Evolutionary conservation across 2,329 filamentous ascomycete species (phyloP).

Genomic region (Ophiostoma sp.): DNA sequence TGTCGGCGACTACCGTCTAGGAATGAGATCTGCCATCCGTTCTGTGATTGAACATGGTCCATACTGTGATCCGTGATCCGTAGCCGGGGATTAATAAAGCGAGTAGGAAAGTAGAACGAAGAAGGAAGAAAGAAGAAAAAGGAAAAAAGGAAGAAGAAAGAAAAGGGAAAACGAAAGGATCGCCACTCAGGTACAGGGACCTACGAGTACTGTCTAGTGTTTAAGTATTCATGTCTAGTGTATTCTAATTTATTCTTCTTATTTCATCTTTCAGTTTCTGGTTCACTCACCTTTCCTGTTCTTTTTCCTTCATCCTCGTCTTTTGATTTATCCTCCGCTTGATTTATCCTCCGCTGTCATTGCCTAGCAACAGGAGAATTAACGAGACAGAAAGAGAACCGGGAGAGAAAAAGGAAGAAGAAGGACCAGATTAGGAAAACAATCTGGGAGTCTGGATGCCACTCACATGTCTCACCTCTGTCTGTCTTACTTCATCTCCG

Average conservation of each 20-base stretch:
- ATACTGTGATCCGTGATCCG: background rate
- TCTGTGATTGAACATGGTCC: too few species aligned
- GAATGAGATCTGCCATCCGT: background rate
- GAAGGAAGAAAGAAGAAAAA: background rate
- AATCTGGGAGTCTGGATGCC: background rate
- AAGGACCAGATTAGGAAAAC: background rate
- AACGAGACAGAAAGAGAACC: background rate
- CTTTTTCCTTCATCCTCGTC: background rate
- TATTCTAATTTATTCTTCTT: background rate
- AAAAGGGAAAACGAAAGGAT: background rate
- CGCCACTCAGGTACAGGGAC: slow-evolving; percentile 8
- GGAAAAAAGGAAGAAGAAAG: background rate
- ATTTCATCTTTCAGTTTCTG: background rate
- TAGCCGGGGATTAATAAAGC: background rate
- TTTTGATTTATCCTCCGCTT: background rate
- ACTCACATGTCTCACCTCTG: background rate
- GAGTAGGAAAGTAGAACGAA: background rate
- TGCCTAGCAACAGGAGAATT: slow-evolving; percentile 4
- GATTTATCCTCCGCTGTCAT: background rate
- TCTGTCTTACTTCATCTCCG: background rate
- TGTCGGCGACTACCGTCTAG: background rate
- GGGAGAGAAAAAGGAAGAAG: background rate
- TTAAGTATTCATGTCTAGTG: background rate
- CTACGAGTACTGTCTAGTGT: background rate
- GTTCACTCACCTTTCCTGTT: background rate